phyloP scores from a whole-genome alignment of 2,329 filamentous ascomycete species.

The Pleochaeta shiraiana region DNA sequence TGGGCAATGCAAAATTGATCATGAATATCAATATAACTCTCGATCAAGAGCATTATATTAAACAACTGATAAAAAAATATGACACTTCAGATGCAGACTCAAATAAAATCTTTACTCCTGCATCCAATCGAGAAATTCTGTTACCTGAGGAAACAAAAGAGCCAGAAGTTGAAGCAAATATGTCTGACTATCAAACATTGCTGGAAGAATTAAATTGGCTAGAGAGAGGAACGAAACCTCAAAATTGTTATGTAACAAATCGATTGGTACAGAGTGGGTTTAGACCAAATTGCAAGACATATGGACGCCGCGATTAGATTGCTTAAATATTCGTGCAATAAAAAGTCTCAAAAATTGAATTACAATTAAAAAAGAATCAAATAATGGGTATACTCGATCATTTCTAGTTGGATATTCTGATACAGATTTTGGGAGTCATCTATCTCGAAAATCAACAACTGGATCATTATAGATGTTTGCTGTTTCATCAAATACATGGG shows the following conservation, averaged over 20 bases:
- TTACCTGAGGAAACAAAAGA: background rate
- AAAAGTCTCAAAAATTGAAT: background rate
- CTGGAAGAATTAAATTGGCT: constrained; percentile 3
- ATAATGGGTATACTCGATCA: background rate
- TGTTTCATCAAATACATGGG: too few relatives aligned
- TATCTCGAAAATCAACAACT: background rate
- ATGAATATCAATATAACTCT: background rate
- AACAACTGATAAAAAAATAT: background rate
- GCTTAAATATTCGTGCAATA: constrained; percentile 2
- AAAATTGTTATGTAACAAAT: constrained; percentile 3
- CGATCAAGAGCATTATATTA: constrained; percentile 1
- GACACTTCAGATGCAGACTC: background rate
- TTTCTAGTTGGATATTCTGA: background rate
- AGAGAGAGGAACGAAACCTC: background rate
- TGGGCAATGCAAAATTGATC: background rate
- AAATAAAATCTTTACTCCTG: background rate
- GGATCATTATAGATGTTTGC: background rate
- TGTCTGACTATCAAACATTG: background rate
- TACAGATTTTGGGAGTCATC: background rate
- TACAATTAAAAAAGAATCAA: too few relatives aligned
- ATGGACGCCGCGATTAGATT: background rate
- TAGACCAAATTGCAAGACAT: background rate
- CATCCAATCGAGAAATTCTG: background rate
- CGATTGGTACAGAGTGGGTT: background rate
- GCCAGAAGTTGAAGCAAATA: background rate